phyloP scores from a whole-genome alignment of 306 rosid species.

The Heteromeles arbutifolia region DNA sequence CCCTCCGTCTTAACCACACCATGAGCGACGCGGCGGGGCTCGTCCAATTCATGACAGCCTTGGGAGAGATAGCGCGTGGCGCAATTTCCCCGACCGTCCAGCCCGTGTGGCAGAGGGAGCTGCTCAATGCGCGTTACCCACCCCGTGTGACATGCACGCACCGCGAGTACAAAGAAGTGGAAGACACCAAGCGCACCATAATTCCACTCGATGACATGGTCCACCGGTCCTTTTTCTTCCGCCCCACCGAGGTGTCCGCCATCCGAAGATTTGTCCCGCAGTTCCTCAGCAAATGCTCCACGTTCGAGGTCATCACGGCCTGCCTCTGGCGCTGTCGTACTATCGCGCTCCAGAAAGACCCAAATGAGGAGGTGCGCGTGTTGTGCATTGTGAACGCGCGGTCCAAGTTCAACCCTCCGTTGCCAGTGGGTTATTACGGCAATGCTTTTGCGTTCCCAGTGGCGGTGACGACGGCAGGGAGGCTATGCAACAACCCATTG shows the following conservation, averaged over 20 bases:
- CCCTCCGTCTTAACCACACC: conserved; percentile 45
- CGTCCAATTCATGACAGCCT: conserved; percentile 41
- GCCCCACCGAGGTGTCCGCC: conserved; percentile 30
- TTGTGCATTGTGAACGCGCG: conserved; percentile 36
- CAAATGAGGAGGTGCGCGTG: conserved; percentile 38
- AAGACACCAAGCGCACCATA: conserved; percentile 35
- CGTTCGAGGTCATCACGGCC: conserved; percentile 43
- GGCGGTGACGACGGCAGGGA: conserved; percentile 40
- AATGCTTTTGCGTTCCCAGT: conserved; percentile 37
- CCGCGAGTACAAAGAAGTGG: conserved; percentile 39
- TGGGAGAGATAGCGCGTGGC: conserved; percentile 44
- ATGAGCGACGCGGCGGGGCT: conserved; percentile 42
- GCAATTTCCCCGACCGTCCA: conserved; percentile 20
- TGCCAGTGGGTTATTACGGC: conserved; percentile 54
- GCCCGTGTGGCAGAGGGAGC: conserved; percentile 41
- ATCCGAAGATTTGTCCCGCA: conserved; percentile 34
- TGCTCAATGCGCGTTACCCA: conserved; percentile 34
- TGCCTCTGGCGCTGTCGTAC: conserved; percentile 61
- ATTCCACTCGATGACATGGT: conserved; percentile 43
- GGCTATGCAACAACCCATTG: conserved; percentile 31
- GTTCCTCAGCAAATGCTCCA: conserved; percentile 20
- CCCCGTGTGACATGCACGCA: conserved; percentile 32
- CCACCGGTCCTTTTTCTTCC: conserved; percentile 47
- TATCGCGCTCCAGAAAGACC: conserved; percentile 20
- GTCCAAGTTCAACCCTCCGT: conserved; percentile 31